These are phyloP conservation scores for Kwoniella dejecticola DNA, from an alignment of 768 basidiomycete species.

Conservation along the genomic window DNA sequence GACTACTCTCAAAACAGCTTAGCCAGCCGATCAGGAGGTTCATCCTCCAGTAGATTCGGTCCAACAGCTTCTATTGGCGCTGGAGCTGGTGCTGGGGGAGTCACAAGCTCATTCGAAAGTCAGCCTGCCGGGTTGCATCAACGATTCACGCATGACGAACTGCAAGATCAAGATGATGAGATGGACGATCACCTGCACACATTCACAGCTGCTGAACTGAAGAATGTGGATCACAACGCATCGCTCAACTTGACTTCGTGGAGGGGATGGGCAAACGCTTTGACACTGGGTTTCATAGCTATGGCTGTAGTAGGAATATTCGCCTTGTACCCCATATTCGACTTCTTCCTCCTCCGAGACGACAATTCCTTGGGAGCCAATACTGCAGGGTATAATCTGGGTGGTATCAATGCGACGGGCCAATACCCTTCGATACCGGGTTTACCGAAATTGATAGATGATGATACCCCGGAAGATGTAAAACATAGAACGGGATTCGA, in stretches of 20 bases:
- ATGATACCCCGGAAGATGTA: conserved; percentile 65
- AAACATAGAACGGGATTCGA: conserved; percentile 62
- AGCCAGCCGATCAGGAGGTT: background rate
- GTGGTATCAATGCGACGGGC: conserved; percentile 75
- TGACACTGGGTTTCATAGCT: conserved; percentile 67
- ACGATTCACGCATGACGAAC: conserved; percentile 3
- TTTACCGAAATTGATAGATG: conserved; percentile 71
- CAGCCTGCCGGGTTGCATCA: background rate
- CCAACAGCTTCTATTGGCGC: conserved; percentile 2
- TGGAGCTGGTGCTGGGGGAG: background rate
- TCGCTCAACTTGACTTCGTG: conserved; percentile 65
- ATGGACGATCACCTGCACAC: conserved; percentile 54
- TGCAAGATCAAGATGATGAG: conserved; percentile 45
- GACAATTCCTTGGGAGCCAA: conserved; percentile 16
- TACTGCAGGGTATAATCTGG: conserved; percentile 64
- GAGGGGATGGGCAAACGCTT: conserved; percentile 71
- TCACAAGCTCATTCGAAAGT: background rate
- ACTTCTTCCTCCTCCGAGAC: conserved; percentile 25
- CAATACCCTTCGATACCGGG: conserved; percentile 61
- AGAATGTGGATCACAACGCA: conserved; percentile 59
- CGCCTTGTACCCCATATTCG: conserved; percentile 45
- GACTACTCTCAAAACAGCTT: background rate
- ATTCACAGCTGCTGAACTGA: conserved; percentile 49
- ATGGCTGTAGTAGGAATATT: conserved; percentile 52
- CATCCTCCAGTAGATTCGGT: conserved; percentile 4